Evolutionary conservation across 768 basidiomycete species (phyloP).

Genomic region (Steccherinum ochraceum): DNA sequence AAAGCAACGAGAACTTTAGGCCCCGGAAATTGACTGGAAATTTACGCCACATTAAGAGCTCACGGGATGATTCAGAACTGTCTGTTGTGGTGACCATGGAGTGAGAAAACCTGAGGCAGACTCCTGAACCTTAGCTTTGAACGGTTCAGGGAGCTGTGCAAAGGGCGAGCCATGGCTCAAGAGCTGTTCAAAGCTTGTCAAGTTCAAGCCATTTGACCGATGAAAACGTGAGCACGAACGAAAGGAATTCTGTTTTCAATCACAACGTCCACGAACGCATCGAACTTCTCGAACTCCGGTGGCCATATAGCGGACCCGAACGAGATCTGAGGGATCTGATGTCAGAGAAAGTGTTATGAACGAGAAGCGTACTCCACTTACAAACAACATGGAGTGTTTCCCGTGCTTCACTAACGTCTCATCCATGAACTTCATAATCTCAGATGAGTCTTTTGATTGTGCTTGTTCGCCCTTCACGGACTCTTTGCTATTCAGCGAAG

Average conservation of each 20-base stretch:
- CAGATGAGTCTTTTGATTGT: conserved; percentile 6
- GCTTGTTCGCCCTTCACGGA: conserved; percentile 6
- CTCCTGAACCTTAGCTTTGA: conserved; percentile 11
- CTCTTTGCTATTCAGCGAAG: not conserved
- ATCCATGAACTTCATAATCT: conserved; percentile 14
- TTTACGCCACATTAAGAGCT: too few relatives aligned
- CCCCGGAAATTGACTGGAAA: too few relatives aligned
- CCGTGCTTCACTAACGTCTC: conserved; percentile 10
- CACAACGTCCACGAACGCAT: conserved; percentile 18
- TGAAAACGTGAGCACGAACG: conserved; percentile 8
- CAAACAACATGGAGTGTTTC: conserved; percentile 16
- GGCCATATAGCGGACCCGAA: conserved; percentile 21
- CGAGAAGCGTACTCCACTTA: conserved; percentile 3
- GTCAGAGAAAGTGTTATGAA: not conserved
- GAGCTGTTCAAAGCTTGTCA: conserved; percentile 9
- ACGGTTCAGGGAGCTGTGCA: conserved; percentile 9
- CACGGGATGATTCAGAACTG: conserved; percentile 18
- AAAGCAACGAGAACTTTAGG: too few relatives aligned
- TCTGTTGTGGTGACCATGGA: conserved; percentile 20
- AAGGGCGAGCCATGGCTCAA: conserved; percentile 14
- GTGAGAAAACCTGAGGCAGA: conserved; percentile 14
- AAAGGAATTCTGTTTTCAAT: conserved; percentile 18
- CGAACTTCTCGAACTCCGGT: conserved; percentile 14
- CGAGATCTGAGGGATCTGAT: conserved; percentile 10
- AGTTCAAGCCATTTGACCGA: not conserved